These are phyloP conservation scores for Calonectria henricotiae DNA, from an alignment of 2,329 filamentous ascomycete species.

Conservation along the genomic window DNA sequence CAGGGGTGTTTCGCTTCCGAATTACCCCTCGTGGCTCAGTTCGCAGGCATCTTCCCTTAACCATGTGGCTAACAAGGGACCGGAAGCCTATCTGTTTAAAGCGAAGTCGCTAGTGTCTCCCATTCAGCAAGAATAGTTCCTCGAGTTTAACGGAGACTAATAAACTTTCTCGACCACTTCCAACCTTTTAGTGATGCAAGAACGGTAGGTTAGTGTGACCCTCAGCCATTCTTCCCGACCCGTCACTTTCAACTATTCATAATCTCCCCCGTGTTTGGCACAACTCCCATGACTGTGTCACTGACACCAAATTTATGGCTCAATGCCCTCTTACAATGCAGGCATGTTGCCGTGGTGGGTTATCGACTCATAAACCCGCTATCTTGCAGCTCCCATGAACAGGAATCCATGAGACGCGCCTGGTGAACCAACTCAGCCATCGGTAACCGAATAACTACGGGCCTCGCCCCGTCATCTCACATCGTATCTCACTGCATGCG, in stretches of 20 bases:
- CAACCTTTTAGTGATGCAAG: background rate
- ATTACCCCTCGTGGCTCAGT: constrained; percentile 25
- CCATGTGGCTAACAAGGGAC: constrained; percentile 33
- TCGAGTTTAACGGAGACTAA: constrained; percentile 25
- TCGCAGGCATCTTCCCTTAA: constrained; percentile 32
- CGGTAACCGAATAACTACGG: background rate
- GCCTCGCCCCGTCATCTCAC: background rate
- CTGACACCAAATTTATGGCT: background rate
- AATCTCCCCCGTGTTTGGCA: constrained; percentile 25
- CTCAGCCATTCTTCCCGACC: background rate
- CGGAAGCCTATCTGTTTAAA: constrained; percentile 26
- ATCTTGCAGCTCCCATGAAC: background rate
- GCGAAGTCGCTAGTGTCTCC: background rate
- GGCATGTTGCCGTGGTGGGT: constrained; percentile 1
- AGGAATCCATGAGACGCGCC: background rate
- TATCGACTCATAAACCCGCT: constrained; percentile 8
- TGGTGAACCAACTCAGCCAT: background rate
- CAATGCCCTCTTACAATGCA: background rate
- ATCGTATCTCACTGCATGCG: background rate
- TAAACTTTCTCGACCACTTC: constrained; percentile 10
- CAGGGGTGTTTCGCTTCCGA: constrained; percentile 29
- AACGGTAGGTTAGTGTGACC: background rate
- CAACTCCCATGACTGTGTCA: background rate
- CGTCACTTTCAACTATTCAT: background rate
- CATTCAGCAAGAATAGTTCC: constrained; percentile 7